phyloP scores from a whole-genome alignment of 495 filamentous ascomycete species.

The Cercophora scortea region DNA sequence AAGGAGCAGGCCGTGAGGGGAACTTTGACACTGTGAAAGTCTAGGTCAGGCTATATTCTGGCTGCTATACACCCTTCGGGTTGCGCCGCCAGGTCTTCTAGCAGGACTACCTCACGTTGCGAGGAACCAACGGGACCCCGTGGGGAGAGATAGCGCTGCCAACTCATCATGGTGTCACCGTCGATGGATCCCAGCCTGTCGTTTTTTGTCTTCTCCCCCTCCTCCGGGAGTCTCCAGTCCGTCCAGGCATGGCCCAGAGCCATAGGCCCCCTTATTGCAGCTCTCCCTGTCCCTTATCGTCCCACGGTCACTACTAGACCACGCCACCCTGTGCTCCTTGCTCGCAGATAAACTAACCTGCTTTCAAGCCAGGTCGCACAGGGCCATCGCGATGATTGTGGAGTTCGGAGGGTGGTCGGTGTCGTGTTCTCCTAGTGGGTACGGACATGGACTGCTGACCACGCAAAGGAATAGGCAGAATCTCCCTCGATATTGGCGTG shows the following conservation, averaged over 20 bases:
- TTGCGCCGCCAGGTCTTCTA: conserved; percentile 4
- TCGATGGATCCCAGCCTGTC: conserved; percentile 6
- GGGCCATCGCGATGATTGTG: conserved; percentile 3
- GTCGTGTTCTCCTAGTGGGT: conserved; percentile 5
- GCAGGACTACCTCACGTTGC: neutral
- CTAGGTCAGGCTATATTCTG: conserved; percentile 11
- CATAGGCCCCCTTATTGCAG: conserved; percentile 4
- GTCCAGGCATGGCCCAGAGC: neutral
- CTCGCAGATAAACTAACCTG: neutral
- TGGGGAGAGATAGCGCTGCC: conserved; percentile 17
- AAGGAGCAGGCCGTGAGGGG: conserved; percentile 11
- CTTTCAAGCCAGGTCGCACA: neutral
- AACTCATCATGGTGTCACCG: conserved; percentile 20
- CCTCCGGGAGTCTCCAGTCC: conserved; percentile 2
- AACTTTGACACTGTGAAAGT: conserved; percentile 8
- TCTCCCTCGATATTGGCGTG: conserved; percentile 12
- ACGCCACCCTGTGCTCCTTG: conserved; percentile 13
- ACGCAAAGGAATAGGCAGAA: conserved; percentile 16
- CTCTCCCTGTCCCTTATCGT: conserved; percentile 9
- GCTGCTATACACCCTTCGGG: conserved; percentile 20
- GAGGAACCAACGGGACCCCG: neutral
- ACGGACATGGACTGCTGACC: conserved; percentile 15
- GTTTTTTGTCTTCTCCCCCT: neutral
- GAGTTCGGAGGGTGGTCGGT: neutral
- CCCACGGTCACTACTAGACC: conserved; percentile 13